Evolutionary conservation across 1,139 yeast genomes (phyloP).

Genomic region (Saccharomycopsis phalli): DNA sequence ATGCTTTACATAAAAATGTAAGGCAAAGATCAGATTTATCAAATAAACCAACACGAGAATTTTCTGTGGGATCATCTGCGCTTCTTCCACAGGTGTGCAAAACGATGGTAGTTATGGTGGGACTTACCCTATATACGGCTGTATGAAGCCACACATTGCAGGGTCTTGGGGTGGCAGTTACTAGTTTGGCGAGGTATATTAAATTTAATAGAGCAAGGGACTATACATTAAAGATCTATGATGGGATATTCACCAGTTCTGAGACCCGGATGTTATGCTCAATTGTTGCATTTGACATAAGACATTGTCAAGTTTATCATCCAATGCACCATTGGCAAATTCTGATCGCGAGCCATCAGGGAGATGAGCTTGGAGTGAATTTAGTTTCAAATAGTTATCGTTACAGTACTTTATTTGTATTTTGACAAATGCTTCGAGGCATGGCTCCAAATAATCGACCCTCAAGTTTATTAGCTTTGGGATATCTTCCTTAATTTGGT

Average conservation of each 20-base stretch:
- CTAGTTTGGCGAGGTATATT: no score
- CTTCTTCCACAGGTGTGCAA: not conserved
- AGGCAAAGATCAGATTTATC: conserved; percentile 26
- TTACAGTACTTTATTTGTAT: conserved; percentile 91
- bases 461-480: conserved; percentile 85
- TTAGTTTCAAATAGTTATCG: conserved; percentile 87
- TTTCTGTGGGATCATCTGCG: not conserved
- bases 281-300: conserved; percentile 76
- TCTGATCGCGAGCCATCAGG: conserved; percentile 87
- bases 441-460: conserved; percentile 92
- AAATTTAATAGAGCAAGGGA: no score
- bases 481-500: conserved; percentile 72
- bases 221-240: no score
- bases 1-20: conserved; percentile 48
- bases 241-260: no score
- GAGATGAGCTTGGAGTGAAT: conserved; percentile 88
- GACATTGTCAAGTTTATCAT: conserved; percentile 75
- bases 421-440: conserved; percentile 91
- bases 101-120: not conserved
- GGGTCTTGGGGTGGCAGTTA: no score
- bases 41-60: conserved; percentile 14
- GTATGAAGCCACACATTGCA: no score
- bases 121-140: no score
- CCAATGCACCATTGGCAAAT: conserved; percentile 85
- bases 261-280: conserved; percentile 44